These are phyloP conservation scores for Cucurbita moschata DNA, from an alignment of 306 rosid species.

Conservation along the genomic window DNA sequence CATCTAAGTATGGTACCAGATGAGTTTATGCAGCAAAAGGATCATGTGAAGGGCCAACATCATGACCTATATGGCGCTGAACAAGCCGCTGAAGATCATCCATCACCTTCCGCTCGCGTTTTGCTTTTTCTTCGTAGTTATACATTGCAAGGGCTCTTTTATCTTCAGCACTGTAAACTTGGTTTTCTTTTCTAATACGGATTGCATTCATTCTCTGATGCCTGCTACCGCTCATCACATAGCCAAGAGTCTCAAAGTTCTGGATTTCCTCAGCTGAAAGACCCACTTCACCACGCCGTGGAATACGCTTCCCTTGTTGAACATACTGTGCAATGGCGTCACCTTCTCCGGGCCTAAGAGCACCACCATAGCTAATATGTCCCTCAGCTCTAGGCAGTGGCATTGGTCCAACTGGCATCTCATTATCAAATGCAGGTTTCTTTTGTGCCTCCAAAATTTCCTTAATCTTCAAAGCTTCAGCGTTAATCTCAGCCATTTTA, in stretches of 20 bases:
- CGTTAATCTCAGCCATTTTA: constrained; percentile 20
- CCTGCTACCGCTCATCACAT: constrained; percentile 98
- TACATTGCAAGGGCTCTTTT: constrained; percentile 95
- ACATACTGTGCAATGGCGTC: constrained; percentile 95
- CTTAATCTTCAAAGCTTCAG: constrained; percentile 49
- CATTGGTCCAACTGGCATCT: constrained; percentile 73
- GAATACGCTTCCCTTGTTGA: constrained; percentile 98
- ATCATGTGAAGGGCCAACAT: constrained; percentile 91
- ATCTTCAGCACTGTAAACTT: constrained; percentile 95
- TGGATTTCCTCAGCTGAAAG: constrained; percentile 86
- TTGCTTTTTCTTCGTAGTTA: constrained; percentile 86
- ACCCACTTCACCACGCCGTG: constrained; percentile 97
- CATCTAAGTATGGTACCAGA: not conserved
- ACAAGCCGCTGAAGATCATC: constrained; percentile 91
- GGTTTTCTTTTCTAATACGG: constrained; percentile 95
- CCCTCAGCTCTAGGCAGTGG: constrained; percentile 95
- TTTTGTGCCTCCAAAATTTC: constrained; percentile 69
- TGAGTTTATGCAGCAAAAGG: not conserved
- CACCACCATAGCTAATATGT: constrained; percentile 97
- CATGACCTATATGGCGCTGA: constrained; percentile 92
- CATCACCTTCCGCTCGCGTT: constrained; percentile 95
- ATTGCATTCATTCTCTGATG: constrained; percentile 98
- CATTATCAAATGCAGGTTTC: constrained; percentile 52
- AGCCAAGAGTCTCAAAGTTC: constrained; percentile 76
- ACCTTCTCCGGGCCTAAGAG: constrained; percentile 97